Base-by-base conservation (phyloP, 352 stramenopile species). In the Phytopythium boreale region DNA sequence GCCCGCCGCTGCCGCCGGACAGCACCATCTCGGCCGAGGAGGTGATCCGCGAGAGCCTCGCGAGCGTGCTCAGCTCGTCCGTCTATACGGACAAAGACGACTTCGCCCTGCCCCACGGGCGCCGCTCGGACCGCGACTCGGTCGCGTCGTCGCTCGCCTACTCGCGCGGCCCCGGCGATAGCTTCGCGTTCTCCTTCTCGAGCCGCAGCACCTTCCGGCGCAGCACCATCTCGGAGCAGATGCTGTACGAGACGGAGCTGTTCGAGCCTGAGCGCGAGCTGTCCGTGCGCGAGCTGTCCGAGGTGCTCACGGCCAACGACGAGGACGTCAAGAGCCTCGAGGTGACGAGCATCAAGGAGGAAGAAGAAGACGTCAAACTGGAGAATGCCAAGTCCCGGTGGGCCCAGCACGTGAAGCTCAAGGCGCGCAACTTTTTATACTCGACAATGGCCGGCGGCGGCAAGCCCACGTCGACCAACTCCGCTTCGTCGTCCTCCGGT, bases 391-490 rank as follows among this genome's bases (percentile, higher is more conserved):
- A 91, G 52, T 92, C 80, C 11, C 80, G 87, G 20, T 96, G 87
- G 87, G 77, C 87, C 19, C 85, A 94, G 52, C 87, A 96, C 59
- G 86, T 96, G 6, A 93, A 93, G 68, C 70, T 96, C 22, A 92
- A 92, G 37, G 85, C 87, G 24, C 63, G 77, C 9, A 92, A 83
- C 60, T 96, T 96, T 50, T 55, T 96, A 0, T 88, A 89, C 51
- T 76, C 73, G 14, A 87, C 78, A 4, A 79, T 86, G 29, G 66
- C 73, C 20, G 74, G 68, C 34, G 74, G 68, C 34, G 75, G 44
- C 76, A 67, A 58, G 20, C 43, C 65, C 5, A 50, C 69, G 10
- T 14, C 22, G 14, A 24, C 60, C 24, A 43, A 24, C 39, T 22
- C 27, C 11, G n/a, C 51, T 14, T 22, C 52, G 8, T 8, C 56